Conservation (phyloP, 148 eudicot species). For the Nepenthes gracilis region DNA sequence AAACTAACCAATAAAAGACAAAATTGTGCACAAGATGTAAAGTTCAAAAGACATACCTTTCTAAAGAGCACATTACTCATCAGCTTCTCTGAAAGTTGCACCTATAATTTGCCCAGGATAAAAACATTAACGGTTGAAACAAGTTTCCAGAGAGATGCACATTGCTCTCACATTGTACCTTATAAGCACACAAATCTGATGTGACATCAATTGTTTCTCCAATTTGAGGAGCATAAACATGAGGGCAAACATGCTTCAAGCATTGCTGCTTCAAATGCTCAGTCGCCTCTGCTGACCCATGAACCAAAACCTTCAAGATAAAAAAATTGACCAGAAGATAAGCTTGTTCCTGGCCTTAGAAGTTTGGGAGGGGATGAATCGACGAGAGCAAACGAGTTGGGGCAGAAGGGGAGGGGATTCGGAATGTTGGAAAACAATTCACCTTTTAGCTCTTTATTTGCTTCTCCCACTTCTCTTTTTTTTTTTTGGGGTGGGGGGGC, state of each 20-base stretch:
- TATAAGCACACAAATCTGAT: constrained; percentile 96
- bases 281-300: constrained; percentile 99
- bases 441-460: too few relatives aligned
- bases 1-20: background rate
- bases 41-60: constrained; percentile 43
- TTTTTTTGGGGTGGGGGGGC: too few relatives aligned
- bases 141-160: background rate
- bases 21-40: background rate
- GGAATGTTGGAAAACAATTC: too few relatives aligned
- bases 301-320: constrained; percentile 71
- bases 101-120: constrained; percentile 22
- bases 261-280: constrained; percentile 97
- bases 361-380: too few relatives aligned
- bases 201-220: constrained; percentile 97
- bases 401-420: too few relatives aligned
- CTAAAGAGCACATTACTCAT: constrained; percentile 92
- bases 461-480: too few relatives aligned
- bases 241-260: constrained; percentile 79
- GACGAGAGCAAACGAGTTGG: too few relatives aligned
- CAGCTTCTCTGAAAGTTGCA: constrained; percentile 91
- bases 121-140: background rate
- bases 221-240: constrained; percentile 94
- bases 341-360: too few relatives aligned
- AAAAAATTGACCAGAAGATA: background rate
- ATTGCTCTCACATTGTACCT: constrained; percentile 27